Percentiles rank a stretch among this genome's conserved stretches.
These are phyloP conservation scores for Pterocarpus santalinus DNA, from an alignment of 306 rosid genomes.

Conservation along the genomic window DNA sequence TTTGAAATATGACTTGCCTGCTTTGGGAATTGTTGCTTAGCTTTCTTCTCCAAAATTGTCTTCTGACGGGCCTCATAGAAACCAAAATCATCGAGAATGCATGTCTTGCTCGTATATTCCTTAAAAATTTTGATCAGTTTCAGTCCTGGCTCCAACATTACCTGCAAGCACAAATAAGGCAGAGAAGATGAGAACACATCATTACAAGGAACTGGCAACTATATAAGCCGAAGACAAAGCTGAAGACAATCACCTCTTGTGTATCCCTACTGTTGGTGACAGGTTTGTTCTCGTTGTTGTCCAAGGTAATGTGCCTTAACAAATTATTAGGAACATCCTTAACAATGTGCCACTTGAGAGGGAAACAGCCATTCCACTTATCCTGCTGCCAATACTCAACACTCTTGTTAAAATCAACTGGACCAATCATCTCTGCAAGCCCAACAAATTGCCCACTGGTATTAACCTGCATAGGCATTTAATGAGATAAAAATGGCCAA, in stretches of 20 bases:
- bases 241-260: constrained; percentile 72
- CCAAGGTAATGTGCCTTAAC: constrained; percentile 90
- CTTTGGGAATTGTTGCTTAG: constrained; percentile 82
- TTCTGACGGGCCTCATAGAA: constrained; percentile 90
- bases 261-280: constrained; percentile 98
- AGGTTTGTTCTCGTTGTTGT: constrained; percentile 96
- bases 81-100: constrained; percentile 90
- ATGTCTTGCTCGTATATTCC: constrained; percentile 82
- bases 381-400: constrained; percentile 99
- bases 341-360: constrained; percentile 94
- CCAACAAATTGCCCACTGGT: constrained; percentile 99
- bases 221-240: background rate
- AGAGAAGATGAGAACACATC: constrained; percentile 16
- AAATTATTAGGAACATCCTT: constrained; percentile 96
- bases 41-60: constrained; percentile 92
- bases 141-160: constrained; percentile 83
- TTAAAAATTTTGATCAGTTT: constrained; percentile 79
- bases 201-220: background rate
- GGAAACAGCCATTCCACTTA: constrained; percentile 98
- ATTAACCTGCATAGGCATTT: constrained; percentile 67
- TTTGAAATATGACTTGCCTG: constrained; percentile 58
- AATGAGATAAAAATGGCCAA: background rate
- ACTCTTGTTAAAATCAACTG: constrained; percentile 89
- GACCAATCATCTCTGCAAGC: constrained; percentile 93
- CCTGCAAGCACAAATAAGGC: constrained; percentile 51